phyloP scores from a whole-genome alignment of 176 grass and related monocot genomes.

The Phyllostachys edulis region DNA sequence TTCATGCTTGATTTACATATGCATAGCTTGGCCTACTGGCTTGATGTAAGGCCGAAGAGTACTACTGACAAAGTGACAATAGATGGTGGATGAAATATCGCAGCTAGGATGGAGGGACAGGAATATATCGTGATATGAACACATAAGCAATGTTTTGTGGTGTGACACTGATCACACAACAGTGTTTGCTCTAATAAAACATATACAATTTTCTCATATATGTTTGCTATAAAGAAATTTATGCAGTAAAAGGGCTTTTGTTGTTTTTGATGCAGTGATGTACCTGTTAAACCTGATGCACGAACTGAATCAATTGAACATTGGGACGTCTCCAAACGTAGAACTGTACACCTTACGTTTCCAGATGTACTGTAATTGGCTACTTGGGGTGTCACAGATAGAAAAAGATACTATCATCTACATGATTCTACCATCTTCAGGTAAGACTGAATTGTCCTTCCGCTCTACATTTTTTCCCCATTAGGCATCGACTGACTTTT shows the following conservation, averaged over 20 bases:
- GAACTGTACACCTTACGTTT: neutral
- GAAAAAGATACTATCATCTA: neutral
- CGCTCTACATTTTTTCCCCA: neutral
- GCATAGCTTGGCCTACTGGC: neutral
- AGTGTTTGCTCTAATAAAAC: conserved; percentile 3
- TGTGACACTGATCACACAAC: neutral
- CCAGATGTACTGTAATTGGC: neutral
- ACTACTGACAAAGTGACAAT: conserved; percentile 10
- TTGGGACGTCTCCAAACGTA: neutral
- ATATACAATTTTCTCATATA: neutral
- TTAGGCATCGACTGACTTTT: neutral
- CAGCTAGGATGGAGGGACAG: neutral
- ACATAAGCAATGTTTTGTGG: neutral
- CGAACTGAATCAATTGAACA: neutral
- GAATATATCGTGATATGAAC: neutral
- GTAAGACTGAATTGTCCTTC: neutral
- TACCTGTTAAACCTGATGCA: neutral
- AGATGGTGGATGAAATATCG: neutral
- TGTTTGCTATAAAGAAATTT: conserved; percentile 12
- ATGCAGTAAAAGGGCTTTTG: neutral
- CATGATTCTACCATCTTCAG: neutral
- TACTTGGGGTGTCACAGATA: neutral
- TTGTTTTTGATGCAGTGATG: neutral
- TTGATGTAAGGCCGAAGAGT: neutral
- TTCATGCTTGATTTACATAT: neutral